phyloP scores from a whole-genome alignment of 495 filamentous ascomycete species.

The Daldinia bambusicola region DNA sequence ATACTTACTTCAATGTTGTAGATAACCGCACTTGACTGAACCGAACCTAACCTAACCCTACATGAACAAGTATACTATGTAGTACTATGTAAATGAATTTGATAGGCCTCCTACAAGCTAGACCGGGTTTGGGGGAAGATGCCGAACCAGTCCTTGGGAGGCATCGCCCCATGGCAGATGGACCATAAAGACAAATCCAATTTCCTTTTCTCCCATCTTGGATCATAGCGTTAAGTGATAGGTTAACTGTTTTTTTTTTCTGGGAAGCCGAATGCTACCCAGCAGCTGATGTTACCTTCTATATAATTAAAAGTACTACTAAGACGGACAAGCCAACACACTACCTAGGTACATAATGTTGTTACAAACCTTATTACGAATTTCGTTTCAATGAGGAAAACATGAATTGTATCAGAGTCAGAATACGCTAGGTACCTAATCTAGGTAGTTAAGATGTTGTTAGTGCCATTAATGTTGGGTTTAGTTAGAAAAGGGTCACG shows the following conservation, averaged over 20 bases:
- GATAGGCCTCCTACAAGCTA: conserved; percentile 23
- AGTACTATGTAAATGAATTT: conserved; percentile 13
- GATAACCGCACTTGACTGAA: too few species aligned
- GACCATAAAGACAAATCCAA: conserved; percentile 16
- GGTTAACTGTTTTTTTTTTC: conserved; percentile 1
- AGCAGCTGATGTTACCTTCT: too few species aligned
- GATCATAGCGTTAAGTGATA: conserved; percentile 21
- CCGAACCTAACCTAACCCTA: neutral
- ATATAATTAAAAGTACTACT: too few species aligned
- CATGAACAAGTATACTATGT: neutral
- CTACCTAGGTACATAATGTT: too few species aligned
- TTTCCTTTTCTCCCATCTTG: conserved; percentile 23
- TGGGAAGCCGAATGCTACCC: too few species aligned
- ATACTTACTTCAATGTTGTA: too few species aligned
- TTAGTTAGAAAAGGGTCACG: neutral
- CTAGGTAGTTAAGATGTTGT: too few species aligned
- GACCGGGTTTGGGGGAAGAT: conserved; percentile 11
- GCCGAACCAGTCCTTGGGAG: conserved; percentile 22
- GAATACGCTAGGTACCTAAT: too few species aligned
- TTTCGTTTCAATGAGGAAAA: neutral
- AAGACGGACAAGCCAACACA: too few species aligned
- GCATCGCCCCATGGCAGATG: conserved; percentile 11
- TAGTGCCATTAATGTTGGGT: neutral
- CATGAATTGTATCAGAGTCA: neutral
- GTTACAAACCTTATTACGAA: neutral